These are phyloP conservation scores for Paxillus rubicundulus DNA, from an alignment of 768 basidiomycete genomes.

Conservation along the genomic window DNA sequence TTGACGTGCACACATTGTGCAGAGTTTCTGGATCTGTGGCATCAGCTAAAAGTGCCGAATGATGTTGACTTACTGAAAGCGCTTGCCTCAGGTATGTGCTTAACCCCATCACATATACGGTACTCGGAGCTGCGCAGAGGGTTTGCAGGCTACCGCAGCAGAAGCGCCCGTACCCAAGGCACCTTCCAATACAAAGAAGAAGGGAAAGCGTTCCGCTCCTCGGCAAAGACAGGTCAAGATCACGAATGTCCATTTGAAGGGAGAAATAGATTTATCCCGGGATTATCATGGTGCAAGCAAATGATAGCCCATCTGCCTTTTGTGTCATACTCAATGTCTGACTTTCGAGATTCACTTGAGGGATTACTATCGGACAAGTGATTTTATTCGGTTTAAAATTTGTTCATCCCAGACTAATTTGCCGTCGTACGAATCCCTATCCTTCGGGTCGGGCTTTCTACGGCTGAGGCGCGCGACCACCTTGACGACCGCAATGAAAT, in stretches of 20 bases:
- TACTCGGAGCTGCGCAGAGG: constrained; percentile 46
- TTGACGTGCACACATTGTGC: constrained; percentile 5
- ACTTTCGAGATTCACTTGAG: too few relatives aligned
- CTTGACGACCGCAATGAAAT: too few relatives aligned
- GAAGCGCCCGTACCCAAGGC: constrained; percentile 56
- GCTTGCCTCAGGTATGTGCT: constrained; percentile 61
- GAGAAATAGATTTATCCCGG: constrained; percentile 79
- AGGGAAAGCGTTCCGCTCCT: constrained; percentile 72
- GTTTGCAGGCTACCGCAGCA: constrained; percentile 74
- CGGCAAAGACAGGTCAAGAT: constrained; percentile 77
- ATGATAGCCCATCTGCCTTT: constrained; percentile 1
- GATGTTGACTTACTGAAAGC: constrained; percentile 80
- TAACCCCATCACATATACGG: neutral
- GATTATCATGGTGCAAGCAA: constrained; percentile 49
- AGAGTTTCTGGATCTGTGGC: constrained; percentile 92
- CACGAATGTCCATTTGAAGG: constrained; percentile 86
- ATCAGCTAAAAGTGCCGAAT: constrained; percentile 77
- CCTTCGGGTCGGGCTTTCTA: too few relatives aligned
- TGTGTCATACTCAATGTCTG: too few relatives aligned
- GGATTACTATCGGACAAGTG: too few relatives aligned
- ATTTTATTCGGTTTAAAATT: too few relatives aligned
- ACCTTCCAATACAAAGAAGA: constrained; percentile 66
- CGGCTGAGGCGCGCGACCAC: too few relatives aligned
- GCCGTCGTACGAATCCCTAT: too few relatives aligned
- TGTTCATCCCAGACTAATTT: too few relatives aligned